Percentiles rank a stretch among this genome's conserved stretches.
These are phyloP conservation scores for Warburgia ugandensis DNA, from an alignment of 164 flowering plant genomes.

Conservation along the genomic window DNA sequence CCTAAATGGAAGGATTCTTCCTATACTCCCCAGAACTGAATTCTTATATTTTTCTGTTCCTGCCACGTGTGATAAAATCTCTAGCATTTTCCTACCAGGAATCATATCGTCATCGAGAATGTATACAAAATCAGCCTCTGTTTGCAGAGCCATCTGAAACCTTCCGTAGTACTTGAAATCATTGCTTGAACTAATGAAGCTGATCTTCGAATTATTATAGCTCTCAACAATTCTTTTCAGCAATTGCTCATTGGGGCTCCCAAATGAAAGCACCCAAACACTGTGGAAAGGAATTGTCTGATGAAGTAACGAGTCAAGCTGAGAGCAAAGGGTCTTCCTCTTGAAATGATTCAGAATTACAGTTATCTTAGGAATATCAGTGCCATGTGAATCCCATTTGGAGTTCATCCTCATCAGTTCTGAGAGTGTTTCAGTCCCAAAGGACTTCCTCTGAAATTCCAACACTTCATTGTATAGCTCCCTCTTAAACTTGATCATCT, in stretches of 20 bases:
- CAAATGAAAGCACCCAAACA: slow-evolving; percentile 86
- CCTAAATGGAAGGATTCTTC: slow-evolving; percentile 87
- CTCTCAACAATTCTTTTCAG: slow-evolving; percentile 65
- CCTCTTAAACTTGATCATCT: slow-evolving; percentile 83
- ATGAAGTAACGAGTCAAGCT: slow-evolving; percentile 74
- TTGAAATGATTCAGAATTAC: slow-evolving; percentile 94
- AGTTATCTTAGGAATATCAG: slow-evolving; percentile 57
- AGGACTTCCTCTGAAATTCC: slow-evolving; percentile 51
- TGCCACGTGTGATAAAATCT: slow-evolving; percentile 84
- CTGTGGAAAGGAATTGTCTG: slow-evolving; percentile 85
- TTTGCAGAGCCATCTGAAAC: slow-evolving; percentile 94
- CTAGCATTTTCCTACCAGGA: slow-evolving; percentile 84
- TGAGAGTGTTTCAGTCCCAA: slow-evolving; percentile 63
- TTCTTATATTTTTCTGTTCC: slow-evolving; percentile 93
- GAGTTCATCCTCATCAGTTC: slow-evolving; percentile 83
- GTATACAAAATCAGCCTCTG: slow-evolving; percentile 88
- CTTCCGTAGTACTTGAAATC: slow-evolving; percentile 98
- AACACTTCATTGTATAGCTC: slow-evolving; percentile 73
- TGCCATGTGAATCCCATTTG: slow-evolving; percentile 57
- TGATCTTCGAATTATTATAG: slow-evolving; percentile 73
- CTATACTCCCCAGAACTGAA: slow-evolving; percentile 90
- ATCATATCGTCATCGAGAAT: slow-evolving; percentile 98
- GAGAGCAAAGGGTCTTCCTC: slow-evolving; percentile 89
- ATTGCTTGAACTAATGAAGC: slow-evolving; percentile 80
- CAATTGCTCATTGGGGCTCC: slow-evolving; percentile 72